Base-by-base conservation (phyloP, 2,329 filamentous ascomycete genomes). In the Penicillium glabrum region DNA sequence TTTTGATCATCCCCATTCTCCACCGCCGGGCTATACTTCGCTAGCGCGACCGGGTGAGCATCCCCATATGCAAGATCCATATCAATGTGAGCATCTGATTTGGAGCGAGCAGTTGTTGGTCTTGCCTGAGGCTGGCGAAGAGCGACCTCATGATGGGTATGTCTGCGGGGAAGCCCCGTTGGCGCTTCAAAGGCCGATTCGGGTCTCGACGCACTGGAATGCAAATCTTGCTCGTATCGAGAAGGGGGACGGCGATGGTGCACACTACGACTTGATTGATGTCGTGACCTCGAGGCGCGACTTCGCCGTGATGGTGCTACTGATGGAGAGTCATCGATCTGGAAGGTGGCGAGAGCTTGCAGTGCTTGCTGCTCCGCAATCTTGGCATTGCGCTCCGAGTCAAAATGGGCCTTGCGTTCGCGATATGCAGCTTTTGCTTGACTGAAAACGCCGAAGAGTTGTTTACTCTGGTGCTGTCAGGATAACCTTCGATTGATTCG, bases 1-100 rank as follows among this genome's bases (percentile, higher is more conserved):
- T 87, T 85, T 13, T 78, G 75, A 37, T 89, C 81, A 41, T 83
- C 77, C 53, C 80, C 67, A 39, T 77, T 70, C 50, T 77, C 73
- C 0, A 73, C 68, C 11, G 69, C 64, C 24, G 71, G 68, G 6
- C 58, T 82, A 68, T 68, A 84, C 77, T 67, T 79, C 65, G 64
- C 79, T 71, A 73, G 75, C 53, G 69, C 77, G 71, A 75, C 91
- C 75, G 66, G 92, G 85, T 55, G 90, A 86, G 95, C 80, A 51
- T 90, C 87, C 58, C 93, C 93, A 68, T 97, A 98, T 8, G 93
- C 93, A 8, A 98, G 81, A 70, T 96, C 83, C 90, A 96, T 92
- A 69, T 97, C 93, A 65, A 96, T 87, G 54, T 73, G 59, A 6
- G 66, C 63, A 48, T 71, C 71, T 7, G 71, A 70, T 47, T 64